A percentile compares a stretch with the other conserved stretches of the same genome.
These are phyloP conservation scores for Malassezia dermatis DNA, from an alignment of 1,284 basidiomycete genomes.

Conservation along the genomic window DNA sequence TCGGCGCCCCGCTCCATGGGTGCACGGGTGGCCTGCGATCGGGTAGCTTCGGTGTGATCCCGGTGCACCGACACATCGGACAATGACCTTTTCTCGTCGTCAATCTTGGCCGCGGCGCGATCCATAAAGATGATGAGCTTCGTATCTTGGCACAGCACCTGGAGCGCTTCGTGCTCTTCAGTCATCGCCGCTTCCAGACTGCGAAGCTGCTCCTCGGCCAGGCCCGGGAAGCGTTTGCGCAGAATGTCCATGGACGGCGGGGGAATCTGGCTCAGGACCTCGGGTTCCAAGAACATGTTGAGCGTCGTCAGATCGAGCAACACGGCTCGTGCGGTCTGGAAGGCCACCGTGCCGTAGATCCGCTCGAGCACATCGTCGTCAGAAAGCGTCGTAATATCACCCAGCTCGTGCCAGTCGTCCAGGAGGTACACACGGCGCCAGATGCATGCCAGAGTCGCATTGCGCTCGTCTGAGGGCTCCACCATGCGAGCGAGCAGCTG, in stretches of 20 bases:
- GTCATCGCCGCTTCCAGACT: constrained; percentile 1
- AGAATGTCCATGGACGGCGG: not conserved
- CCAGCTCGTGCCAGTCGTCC: constrained; percentile 22
- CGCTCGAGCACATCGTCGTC: constrained; percentile 24
- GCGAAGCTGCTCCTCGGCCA: constrained; percentile 7
- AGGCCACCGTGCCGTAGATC: constrained; percentile 15
- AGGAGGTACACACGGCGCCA: constrained; percentile 49
- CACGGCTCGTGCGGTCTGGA: constrained; percentile 7
- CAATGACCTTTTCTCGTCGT: not conserved
- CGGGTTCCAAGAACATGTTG: not conserved
- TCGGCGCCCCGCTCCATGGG: not conserved
- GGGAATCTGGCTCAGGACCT: not conserved
- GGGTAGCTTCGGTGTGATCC: not conserved
- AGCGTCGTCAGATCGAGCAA: constrained; percentile 8
- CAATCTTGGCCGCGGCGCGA: not conserved
- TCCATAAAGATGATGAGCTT: constrained; percentile 7
- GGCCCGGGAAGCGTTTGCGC: constrained; percentile 5
- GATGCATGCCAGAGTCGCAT: constrained; percentile 6
- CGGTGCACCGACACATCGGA: not conserved
- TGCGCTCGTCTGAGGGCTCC: constrained; percentile 28
- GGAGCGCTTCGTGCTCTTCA: constrained; percentile 6
- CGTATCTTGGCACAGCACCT: not conserved
- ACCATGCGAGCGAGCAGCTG: constrained; percentile 50
- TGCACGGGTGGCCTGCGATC: not conserved
- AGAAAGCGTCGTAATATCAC: constrained; percentile 21